phyloP scores from a whole-genome alignment of 805 yeast species.

The Candida suzukii region DNA sequence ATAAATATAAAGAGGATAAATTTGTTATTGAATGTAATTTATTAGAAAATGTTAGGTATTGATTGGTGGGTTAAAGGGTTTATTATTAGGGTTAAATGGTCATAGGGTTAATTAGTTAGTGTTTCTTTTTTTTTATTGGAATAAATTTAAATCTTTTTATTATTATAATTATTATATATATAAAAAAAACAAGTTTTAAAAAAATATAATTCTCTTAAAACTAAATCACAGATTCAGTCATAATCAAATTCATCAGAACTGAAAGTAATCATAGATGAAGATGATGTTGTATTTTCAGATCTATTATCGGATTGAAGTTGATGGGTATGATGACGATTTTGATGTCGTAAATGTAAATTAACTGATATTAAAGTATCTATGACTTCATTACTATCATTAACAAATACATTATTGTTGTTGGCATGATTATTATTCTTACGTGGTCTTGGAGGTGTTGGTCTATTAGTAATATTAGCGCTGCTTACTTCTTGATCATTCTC shows the following conservation, averaged over 20 bases:
- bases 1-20: slow-evolving; percentile 27
- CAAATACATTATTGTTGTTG: background rate
- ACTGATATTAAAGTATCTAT: slow-evolving; percentile 14
- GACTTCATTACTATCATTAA: slow-evolving; percentile 7
- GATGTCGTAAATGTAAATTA: no score
- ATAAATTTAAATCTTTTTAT: no score
- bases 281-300: background rate
- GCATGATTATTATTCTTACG: background rate
- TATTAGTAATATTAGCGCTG: background rate
- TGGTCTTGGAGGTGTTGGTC: background rate
- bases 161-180: background rate
- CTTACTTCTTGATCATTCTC: background rate
- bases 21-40: slow-evolving; percentile 25
- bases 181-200: background rate
- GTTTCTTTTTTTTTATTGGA: no score
- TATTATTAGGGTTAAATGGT: no score
- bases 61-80: no score
- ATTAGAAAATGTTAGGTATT: slow-evolving; percentile 16
- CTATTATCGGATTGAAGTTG: background rate
- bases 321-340: background rate
- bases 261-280: background rate
- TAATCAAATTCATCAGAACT: slow-evolving; percentile 1
- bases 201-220: background rate
- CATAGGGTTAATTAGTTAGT: no score
- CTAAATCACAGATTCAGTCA: background rate